Conservation (phyloP, 2,329 filamentous ascomycete species). For the Hymenoscyphus scutula region DNA sequence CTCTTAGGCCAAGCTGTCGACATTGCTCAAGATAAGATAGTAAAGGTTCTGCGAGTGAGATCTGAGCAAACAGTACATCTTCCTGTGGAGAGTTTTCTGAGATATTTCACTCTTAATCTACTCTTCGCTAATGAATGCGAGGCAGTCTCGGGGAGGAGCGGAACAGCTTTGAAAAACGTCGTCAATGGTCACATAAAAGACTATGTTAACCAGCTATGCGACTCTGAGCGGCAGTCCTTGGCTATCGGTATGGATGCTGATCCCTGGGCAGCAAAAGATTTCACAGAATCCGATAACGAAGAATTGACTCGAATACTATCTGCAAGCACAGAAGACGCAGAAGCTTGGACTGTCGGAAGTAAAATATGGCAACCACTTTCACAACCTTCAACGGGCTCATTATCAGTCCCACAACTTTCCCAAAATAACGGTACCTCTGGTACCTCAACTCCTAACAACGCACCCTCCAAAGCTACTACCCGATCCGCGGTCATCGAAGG, state of each 20-base stretch:
- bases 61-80: slow-evolving; percentile 70
- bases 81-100: slow-evolving; percentile 67
- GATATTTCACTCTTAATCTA: slow-evolving; percentile 79
- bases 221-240: slow-evolving; percentile 70
- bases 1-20: slow-evolving; percentile 79
- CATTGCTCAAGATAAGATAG: slow-evolving; percentile 72
- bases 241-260: slow-evolving; percentile 77
- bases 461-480: slow-evolving; percentile 56
- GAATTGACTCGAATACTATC: slow-evolving; percentile 64
- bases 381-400: slow-evolving; percentile 26
- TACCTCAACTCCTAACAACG: slow-evolving; percentile 23
- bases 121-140: slow-evolving; percentile 86
- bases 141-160: slow-evolving; percentile 75
- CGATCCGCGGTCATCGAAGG: slow-evolving; percentile 77
- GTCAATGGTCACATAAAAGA: slow-evolving; percentile 81
- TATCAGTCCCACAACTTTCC: slow-evolving; percentile 10
- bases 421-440: slow-evolving; percentile 14
- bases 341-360: slow-evolving; percentile 61
- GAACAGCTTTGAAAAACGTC: slow-evolving; percentile 71
- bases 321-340: slow-evolving; percentile 68
- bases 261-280: slow-evolving; percentile 76
- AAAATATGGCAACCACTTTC: slow-evolving; percentile 53
- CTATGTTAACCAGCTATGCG: slow-evolving; percentile 70
- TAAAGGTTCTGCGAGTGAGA: slow-evolving; percentile 73
- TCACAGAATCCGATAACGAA: slow-evolving; percentile 58